Evolutionary conservation across 768 basidiomycete species (phyloP).

Genomic region (Cystoderma amianthinum): DNA sequence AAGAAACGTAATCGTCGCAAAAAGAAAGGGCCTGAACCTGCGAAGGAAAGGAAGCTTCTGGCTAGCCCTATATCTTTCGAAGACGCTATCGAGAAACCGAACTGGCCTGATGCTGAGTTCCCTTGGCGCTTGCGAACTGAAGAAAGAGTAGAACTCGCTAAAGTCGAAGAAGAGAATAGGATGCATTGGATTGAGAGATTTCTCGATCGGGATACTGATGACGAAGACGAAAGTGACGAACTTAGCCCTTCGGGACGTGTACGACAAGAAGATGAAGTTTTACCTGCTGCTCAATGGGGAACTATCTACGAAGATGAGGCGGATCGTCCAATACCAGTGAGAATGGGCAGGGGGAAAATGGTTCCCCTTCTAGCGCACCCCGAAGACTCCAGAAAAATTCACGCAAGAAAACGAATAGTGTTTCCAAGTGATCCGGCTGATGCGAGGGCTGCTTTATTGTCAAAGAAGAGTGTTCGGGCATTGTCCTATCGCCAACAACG

Average conservation of each 20-base stretch:
- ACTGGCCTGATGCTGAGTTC: conserved; percentile 76
- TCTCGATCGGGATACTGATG: conserved; percentile 67
- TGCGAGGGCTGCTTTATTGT: conserved; percentile 64
- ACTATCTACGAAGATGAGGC: conserved; percentile 19
- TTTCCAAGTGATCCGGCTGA: conserved; percentile 70
- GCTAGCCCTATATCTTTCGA: conserved; percentile 16
- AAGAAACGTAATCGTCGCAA: conserved; percentile 42
- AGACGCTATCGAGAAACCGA: conserved; percentile 41
- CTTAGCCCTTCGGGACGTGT: conserved; percentile 8
- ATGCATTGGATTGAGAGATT: conserved; percentile 64
- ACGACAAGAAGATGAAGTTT: conserved; percentile 21
- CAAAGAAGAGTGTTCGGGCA: conserved; percentile 62
- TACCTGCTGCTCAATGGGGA: conserved; percentile 20
- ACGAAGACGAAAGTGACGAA: conserved; percentile 35
- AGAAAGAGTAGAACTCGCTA: conserved; percentile 43
- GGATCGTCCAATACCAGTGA: conserved; percentile 19
- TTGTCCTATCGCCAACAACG: conserved; percentile 47
- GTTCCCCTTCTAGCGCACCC: conserved; percentile 44
- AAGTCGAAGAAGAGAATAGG: conserved; percentile 52
- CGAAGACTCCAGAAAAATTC: conserved; percentile 13
- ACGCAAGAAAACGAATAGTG: conserved; percentile 19
- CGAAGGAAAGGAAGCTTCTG: conserved; percentile 24
- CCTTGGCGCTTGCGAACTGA: conserved; percentile 68
- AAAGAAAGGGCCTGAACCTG: conserved; percentile 38
- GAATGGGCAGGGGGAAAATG: conserved; percentile 53